Evolutionary conservation across 148 eudicot species (phyloP).

Genomic region (Camellia japonica): DNA sequence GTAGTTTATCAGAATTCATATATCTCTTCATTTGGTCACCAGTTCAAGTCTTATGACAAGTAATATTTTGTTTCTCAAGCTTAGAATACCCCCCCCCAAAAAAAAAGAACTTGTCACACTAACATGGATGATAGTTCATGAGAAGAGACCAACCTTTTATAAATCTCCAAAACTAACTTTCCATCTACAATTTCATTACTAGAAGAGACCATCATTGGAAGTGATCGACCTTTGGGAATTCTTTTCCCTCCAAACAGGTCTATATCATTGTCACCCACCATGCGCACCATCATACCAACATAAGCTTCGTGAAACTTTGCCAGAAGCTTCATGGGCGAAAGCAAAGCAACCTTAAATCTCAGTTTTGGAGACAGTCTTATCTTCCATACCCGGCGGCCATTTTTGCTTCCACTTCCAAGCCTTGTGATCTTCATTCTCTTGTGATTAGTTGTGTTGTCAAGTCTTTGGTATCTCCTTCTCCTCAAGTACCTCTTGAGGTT

Average conservation of each 20-base stretch:
- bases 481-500: slow-evolving; percentile 22
- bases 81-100: no score
- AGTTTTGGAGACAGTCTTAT: background rate
- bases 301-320: slow-evolving; percentile 9
- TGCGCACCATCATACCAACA: background rate
- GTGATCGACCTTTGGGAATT: background rate
- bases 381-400: background rate
- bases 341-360: slow-evolving; percentile 2
- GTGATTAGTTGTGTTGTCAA: background rate
- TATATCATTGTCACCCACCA: background rate
- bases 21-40: no score
- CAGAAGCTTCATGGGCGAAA: slow-evolving; percentile 12
- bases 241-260: background rate
- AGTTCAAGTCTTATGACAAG: no score
- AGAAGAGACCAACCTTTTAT: slow-evolving; percentile 11
- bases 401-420: slow-evolving; percentile 10
- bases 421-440: slow-evolving; percentile 18
- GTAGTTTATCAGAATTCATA: no score
- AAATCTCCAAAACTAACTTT: slow-evolving; percentile 21
- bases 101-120: background rate
- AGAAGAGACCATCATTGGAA: background rate
- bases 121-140: slow-evolving; percentile 10
- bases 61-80: background rate
- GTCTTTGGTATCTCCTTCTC: slow-evolving; percentile 23
- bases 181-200: slow-evolving; percentile 10